Evolutionary conservation across 78 protist species (phyloP).

Genomic region (Dictyostelium citrinum): DNA sequence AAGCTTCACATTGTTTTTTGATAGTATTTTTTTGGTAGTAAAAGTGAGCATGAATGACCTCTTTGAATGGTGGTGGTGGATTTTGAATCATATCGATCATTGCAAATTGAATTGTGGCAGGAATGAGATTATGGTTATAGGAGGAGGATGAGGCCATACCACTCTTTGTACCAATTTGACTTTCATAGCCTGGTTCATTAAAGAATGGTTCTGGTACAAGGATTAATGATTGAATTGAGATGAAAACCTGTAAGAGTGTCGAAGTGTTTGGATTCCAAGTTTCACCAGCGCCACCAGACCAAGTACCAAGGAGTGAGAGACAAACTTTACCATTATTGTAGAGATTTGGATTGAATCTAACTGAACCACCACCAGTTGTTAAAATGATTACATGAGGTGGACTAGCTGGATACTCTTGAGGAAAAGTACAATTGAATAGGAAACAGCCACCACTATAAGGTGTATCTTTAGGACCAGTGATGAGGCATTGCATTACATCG

Average conservation of each 20-base stretch:
- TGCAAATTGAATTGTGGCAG: conserved; percentile 67
- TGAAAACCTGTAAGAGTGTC: conserved; percentile 85
- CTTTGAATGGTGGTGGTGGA: conserved; percentile 69
- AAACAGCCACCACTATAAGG: conserved; percentile 77
- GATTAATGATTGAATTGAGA: conserved; percentile 90
- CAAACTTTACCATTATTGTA: conserved; percentile 78
- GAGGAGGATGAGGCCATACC: conserved; percentile 11
- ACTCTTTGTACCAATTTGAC: conserved; percentile 54
- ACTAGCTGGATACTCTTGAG: conserved; percentile 73
- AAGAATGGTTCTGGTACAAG: conserved; percentile 86
- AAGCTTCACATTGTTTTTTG: conserved; percentile 45
- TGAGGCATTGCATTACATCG: conserved; percentile 62
- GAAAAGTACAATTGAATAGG: conserved; percentile 73
- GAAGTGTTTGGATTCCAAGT: conserved; percentile 83
- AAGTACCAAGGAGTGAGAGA: conserved; percentile 89
- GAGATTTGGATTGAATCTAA: conserved; percentile 93
- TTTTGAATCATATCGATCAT: conserved; percentile 71
- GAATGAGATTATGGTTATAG: conserved; percentile 74
- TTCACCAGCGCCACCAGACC: conserved; percentile 87
- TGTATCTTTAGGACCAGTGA: conserved; percentile 83
- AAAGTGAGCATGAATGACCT: conserved; percentile 68
- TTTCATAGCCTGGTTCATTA: conserved; percentile 93
- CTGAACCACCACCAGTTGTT: conserved; percentile 90
- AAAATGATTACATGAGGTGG: conserved; percentile 82
- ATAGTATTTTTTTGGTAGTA: conserved; percentile 33